Base-by-base conservation (phyloP, 768 basidiomycete species). In the Cystofilobasidium ferigula region DNA sequence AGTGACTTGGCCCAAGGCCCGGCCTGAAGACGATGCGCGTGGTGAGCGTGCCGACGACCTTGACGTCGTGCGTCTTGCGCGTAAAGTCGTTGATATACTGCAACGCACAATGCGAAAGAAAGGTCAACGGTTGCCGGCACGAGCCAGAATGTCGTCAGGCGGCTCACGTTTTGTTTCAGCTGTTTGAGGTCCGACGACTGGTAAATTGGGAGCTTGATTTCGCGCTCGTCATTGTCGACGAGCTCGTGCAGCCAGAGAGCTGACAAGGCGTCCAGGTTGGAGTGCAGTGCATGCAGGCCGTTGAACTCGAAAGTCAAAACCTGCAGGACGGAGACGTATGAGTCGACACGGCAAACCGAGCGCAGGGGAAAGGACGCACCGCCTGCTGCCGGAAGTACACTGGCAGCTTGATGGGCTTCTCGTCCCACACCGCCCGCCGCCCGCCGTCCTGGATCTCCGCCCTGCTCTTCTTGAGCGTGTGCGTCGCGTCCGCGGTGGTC, bases 221-320 rank as follows among this genome's bases (percentile, higher is more conserved):
- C 76, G 57, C 76, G 76, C 62, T 78, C 77, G 28, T 80, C 76
- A 71, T 80, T 77, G 70, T 84, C 82, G 56, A 77, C 78, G 28
- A 83, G 62, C 66, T 83, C 82, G 63, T 81, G 78, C 62, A 84
- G 74, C 82, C 82, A 84, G 22, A 82, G 75, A 0, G 81, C 76
- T 0, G 80, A 81, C 57, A 82, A 76, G 0, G 79, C 81, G 9
- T 79, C 78, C 3, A 75, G 71, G 32, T 73, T 69, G 26, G 65
- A 69, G 20, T 20, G 51, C 12, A 18, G 10, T 13, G 16, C 14
- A 22, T 54, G 51, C 8, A 54, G 51, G 51, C 51, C 76, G 63
- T 63, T 42, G 57, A 80, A 72, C 62, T 82, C 80, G 73, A 83
- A 82, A 24, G 77, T 77, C 28, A 83, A 74, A 7, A 79, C 78